phyloP scores from a whole-genome alignment of 1,139 yeast genomes.

The Sporopachydermia cereana region DNA sequence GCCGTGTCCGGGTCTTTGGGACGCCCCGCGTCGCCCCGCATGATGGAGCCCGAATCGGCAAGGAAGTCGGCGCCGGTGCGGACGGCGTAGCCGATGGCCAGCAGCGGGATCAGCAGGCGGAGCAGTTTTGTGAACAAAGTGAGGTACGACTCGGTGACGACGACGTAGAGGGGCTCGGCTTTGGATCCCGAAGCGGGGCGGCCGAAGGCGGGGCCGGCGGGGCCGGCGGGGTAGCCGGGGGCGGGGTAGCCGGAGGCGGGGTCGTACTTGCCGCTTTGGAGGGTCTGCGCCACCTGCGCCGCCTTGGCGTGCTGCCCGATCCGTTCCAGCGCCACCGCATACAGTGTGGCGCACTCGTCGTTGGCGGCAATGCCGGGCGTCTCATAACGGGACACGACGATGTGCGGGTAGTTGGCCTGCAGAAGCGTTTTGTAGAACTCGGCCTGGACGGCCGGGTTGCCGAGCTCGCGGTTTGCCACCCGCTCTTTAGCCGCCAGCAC shows the following conservation, averaged over 20 bases:
- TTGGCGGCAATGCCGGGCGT: conserved; percentile 81
- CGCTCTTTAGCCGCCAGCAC: conserved; percentile 65
- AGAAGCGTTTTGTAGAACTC: conserved; percentile 66
- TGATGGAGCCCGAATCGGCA: conserved; percentile 74
- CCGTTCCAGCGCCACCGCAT: conserved; percentile 67
- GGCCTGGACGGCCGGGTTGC: conserved; percentile 63
- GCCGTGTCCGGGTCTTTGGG: conserved; percentile 49
- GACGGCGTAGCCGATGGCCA: conserved; percentile 53
- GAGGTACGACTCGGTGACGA: conserved; percentile 74
- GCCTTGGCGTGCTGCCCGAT: conserved; percentile 75
- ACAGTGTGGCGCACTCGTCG: conserved; percentile 64
- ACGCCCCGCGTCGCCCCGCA: conserved; percentile 63
- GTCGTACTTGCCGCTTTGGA: conserved; percentile 8
- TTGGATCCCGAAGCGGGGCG: conserved; percentile 29
- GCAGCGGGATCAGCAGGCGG: conserved; percentile 80
- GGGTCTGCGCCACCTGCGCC: conserved; percentile 30
- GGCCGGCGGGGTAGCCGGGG: conserved; percentile 17
- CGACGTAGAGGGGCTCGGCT: conserved; percentile 78
- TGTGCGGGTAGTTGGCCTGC: conserved; percentile 78
- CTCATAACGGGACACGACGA: conserved; percentile 85
- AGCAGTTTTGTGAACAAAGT: conserved; percentile 77
- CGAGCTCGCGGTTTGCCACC: conserved; percentile 62
- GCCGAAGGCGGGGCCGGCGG: conserved; percentile 32
- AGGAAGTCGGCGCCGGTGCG: conserved; percentile 42
- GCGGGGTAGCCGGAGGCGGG: conserved; percentile 15